A percentile compares a stretch with the other conserved stretches of the same genome.
Conservation (phyloP, 1,284 basidiomycete genomes). For the Ceratobasidium papillatum region DNA sequence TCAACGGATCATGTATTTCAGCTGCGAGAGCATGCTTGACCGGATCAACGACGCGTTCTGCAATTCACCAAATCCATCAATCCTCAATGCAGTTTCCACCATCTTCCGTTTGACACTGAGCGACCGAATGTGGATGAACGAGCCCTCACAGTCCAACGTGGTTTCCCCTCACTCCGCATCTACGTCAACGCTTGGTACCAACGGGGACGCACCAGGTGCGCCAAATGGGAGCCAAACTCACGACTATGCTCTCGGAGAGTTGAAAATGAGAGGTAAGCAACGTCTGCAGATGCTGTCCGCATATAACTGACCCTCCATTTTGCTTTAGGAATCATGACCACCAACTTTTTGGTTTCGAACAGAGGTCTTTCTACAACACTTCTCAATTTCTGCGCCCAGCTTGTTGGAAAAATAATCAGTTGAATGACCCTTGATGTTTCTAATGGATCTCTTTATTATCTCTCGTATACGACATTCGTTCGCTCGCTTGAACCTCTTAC, state of each 20-base stretch:
- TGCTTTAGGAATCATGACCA: conserved; percentile 23
- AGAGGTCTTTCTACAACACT: conserved; percentile 26
- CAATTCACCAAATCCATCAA: conserved; percentile 73
- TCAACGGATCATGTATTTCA: conserved; percentile 50
- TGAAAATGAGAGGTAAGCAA: conserved; percentile 30
- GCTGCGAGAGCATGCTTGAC: conserved; percentile 82
- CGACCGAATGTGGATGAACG: conserved; percentile 36
- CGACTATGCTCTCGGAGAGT: conserved; percentile 30
- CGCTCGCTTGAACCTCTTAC: background rate
- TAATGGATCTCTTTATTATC: background rate
- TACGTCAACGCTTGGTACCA: conserved; percentile 68
- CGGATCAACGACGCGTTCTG: conserved; percentile 80
- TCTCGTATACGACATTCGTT: conserved; percentile 29
- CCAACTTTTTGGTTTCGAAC: conserved; percentile 30
- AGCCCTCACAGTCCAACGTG: conserved; percentile 42
- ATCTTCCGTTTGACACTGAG: conserved; percentile 64
- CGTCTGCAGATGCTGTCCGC: background rate
- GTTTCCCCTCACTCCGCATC: conserved; percentile 59
- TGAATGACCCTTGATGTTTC: background rate
- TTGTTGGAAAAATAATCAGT: conserved; percentile 39
- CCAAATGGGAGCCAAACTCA: conserved; percentile 58
- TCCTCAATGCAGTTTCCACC: conserved; percentile 74
- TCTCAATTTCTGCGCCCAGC: conserved; percentile 35
- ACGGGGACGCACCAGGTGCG: conserved; percentile 60
- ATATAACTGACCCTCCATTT: background rate